A percentile compares a stretch with the other conserved stretches of the same genome.
Conservation (phyloP, 805 yeast species). For the Peterozyma xylosa region DNA sequence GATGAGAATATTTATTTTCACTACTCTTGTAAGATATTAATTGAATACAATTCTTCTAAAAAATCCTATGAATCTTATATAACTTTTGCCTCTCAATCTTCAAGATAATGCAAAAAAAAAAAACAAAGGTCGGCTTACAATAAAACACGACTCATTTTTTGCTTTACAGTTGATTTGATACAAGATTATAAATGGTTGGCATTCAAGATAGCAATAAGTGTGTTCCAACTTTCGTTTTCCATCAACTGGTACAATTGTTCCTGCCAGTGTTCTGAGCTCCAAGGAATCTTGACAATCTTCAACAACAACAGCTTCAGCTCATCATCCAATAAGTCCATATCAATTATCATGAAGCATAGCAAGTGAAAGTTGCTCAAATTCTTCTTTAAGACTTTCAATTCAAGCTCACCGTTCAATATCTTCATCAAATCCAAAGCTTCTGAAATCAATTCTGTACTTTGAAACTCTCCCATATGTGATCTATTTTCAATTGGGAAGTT, state of each 20-base stretch:
- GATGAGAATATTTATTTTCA: too few relatives aligned
- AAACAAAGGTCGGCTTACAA: too few relatives aligned
- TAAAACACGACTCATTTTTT: too few relatives aligned
- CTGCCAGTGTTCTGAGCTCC: conserved; percentile 25
- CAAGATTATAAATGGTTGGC: background rate
- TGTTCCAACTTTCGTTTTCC: conserved; percentile 77
- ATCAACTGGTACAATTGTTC: conserved; percentile 32
- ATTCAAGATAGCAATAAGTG: conserved; percentile 47
- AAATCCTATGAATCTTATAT: too few relatives aligned
- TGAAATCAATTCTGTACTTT: conserved; percentile 51
- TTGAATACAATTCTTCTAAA: too few relatives aligned
- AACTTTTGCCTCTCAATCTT: too few relatives aligned
- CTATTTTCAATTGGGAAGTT: conserved; percentile 77
- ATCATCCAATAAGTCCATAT: conserved; percentile 47
- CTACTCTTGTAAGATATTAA: too few relatives aligned
- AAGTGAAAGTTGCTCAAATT: conserved; percentile 70
- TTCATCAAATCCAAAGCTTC: conserved; percentile 33
- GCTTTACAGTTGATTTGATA: too few relatives aligned
- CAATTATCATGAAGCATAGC: conserved; percentile 42
- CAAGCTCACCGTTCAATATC: conserved; percentile 10
- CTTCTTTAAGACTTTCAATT: conserved; percentile 24
- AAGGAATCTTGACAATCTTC: conserved; percentile 35
- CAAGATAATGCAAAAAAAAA: too few relatives aligned
- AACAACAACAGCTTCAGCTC: conserved; percentile 46
- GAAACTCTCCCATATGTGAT: conserved; percentile 65